These are phyloP conservation scores for Marasmius oreades DNA, from an alignment of 1,284 basidiomycete species.

Conservation along the genomic window DNA sequence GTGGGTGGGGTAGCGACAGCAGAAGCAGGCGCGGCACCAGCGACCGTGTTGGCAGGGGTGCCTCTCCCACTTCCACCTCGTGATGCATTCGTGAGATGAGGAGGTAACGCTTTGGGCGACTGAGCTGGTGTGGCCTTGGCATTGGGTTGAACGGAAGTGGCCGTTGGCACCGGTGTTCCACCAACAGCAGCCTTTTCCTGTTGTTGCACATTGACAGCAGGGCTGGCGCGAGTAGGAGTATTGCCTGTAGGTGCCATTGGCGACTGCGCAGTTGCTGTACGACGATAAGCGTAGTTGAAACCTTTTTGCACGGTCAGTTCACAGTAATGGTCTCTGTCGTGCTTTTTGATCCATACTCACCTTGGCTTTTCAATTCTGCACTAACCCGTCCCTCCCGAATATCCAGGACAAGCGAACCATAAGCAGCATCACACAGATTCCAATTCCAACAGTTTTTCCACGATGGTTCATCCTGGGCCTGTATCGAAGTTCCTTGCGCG, in stretches of 20 bases:
- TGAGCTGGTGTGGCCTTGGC: neutral
- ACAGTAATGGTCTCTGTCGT: too few relatives aligned
- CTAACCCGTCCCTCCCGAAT: constrained; percentile 90
- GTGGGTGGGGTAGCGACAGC: constrained; percentile 32
- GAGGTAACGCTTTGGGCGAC: neutral
- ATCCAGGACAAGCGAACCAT: constrained; percentile 85
- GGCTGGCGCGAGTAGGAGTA: constrained; percentile 19
- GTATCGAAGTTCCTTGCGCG: constrained; percentile 36
- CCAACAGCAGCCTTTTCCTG: neutral
- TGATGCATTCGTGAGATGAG: neutral
- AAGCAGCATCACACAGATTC: constrained; percentile 94
- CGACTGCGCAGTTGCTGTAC: constrained; percentile 54
- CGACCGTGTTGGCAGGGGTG: neutral
- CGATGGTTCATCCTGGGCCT: constrained; percentile 68
- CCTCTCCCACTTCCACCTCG: neutral
- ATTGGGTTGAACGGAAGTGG: neutral
- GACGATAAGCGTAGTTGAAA: constrained; percentile 94
- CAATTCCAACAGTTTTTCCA: constrained; percentile 99
- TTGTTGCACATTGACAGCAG: constrained; percentile 24
- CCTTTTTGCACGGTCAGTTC: constrained; percentile 41
- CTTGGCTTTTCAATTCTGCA: constrained; percentile 90
- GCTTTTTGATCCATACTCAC: too few relatives aligned
- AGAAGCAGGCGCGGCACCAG: constrained; percentile 34
- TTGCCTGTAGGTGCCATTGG: constrained; percentile 18
- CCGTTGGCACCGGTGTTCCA: neutral